Evolutionary conservation across 768 basidiomycete genomes (phyloP).

Genomic region (Nidula microcarpa): DNA sequence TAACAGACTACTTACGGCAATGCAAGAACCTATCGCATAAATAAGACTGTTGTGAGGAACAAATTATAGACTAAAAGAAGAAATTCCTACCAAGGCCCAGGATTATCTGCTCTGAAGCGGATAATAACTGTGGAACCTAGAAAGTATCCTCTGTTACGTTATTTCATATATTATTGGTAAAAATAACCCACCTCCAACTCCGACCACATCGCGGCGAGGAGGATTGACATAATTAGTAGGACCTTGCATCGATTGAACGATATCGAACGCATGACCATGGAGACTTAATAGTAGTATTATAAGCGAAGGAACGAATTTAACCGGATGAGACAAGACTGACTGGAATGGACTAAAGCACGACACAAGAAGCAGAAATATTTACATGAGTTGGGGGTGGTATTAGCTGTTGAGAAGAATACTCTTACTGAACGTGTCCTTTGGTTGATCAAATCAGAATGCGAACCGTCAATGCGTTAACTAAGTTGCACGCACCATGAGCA

Average conservation of each 20-base stretch:
- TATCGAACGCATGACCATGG: conserved; percentile 10
- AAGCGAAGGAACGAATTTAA: background rate
- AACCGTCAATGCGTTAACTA: conserved; percentile 38
- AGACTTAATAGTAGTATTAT: conserved; percentile 1
- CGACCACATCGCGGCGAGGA: background rate
- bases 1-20: background rate
- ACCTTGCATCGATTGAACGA: background rate
- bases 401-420: background rate
- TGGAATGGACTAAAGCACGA: conserved; percentile 30
- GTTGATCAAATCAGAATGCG: conserved; percentile 2
- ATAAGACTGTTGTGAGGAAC: background rate
- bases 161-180: background rate
- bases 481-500: conserved; percentile 15
- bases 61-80: background rate
- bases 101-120: conserved; percentile 20
- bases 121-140: conserved; percentile 14
- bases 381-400: too few species aligned
- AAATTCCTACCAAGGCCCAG: background rate
- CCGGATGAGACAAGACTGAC: conserved; percentile 1
- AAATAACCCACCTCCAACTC: background rate
- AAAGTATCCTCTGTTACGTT: background rate
- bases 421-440: conserved; percentile 11
- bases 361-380: conserved; percentile 22
- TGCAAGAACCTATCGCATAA: background rate
- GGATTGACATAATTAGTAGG: background rate